Evolutionary conservation across 2,329 filamentous ascomycete species (phyloP).

Genomic region (Pseudogymnoascus sp.): DNA sequence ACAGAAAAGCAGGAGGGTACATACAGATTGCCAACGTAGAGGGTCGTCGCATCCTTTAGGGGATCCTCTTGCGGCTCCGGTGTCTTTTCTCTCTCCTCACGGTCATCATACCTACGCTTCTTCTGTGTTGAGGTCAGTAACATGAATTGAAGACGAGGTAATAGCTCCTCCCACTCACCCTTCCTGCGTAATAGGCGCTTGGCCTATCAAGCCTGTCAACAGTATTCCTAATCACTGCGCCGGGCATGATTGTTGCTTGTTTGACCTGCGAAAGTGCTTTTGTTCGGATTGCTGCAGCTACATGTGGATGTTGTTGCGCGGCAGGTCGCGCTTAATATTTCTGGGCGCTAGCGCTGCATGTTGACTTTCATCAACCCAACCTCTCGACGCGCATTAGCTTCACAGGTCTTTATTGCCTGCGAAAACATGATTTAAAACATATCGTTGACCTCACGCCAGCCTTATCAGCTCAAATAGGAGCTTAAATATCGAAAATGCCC

Average conservation of each 20-base stretch:
- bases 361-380: conserved; percentile 5
- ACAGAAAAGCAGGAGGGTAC: conserved; percentile 28
- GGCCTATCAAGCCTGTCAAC: conserved; percentile 90
- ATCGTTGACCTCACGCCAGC: not conserved
- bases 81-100: conserved; percentile 38
- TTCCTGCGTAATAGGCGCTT: conserved; percentile 83
- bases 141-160: conserved; percentile 8
- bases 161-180: conserved; percentile 46
- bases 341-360: conserved; percentile 8
- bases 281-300: conserved; percentile 5
- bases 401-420: not conserved
- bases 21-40: conserved; percentile 94
- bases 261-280: conserved; percentile 2
- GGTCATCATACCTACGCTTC: conserved; percentile 47
- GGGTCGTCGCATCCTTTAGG: conserved; percentile 78
- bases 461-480: not conserved
- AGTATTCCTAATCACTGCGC: conserved; percentile 48
- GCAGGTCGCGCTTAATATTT: conserved; percentile 12
- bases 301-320: not conserved
- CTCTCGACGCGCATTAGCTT: conserved; percentile 5
- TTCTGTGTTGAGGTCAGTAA: conserved; percentile 40
- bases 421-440: conserved; percentile 7
- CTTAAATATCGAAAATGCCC: conserved; percentile 53
- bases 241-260: conserved; percentile 25
- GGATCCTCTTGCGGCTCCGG: conserved; percentile 60